A percentile compares a stretch with the other conserved stretches of the same genome.
phyloP scores from a whole-genome alignment of 148 eudicot species.

The Vaccinium corymbosum region DNA sequence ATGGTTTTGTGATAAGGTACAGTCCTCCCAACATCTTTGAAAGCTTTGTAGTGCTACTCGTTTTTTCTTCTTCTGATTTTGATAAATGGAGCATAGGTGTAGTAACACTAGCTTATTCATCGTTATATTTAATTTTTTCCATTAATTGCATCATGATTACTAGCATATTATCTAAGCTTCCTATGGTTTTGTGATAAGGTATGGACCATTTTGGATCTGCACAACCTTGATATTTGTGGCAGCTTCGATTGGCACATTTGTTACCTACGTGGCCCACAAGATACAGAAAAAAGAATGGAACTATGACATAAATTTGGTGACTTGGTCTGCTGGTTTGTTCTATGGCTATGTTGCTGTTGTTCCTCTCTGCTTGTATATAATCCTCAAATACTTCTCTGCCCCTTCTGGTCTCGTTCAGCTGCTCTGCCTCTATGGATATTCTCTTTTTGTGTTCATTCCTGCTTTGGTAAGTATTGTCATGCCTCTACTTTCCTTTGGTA shows the following conservation, averaged over 20 bases:
- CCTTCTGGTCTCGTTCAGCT: constrained; percentile 93
- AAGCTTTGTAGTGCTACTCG: not conserved
- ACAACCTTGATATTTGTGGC: constrained; percentile 92
- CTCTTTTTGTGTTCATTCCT: constrained; percentile 83
- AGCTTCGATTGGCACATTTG: constrained; percentile 91
- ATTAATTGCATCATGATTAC: not conserved
- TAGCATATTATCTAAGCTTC: not conserved
- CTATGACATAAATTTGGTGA: constrained; percentile 86
- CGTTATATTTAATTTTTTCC: not conserved
- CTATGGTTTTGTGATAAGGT: constrained; percentile 41
- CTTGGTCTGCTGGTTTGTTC: constrained; percentile 98
- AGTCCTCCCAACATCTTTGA: not conserved
- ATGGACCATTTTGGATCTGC: constrained; percentile 99
- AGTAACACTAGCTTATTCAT: not conserved
- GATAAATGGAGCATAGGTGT: not conserved
- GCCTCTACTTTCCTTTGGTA: not conserved
- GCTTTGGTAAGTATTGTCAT: constrained; percentile 61
- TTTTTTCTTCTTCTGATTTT: not conserved
- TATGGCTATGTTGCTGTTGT: constrained; percentile 87
- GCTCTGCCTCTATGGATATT: constrained; percentile 87
- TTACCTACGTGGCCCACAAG: constrained; percentile 82
- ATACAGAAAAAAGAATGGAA: constrained; percentile 75
- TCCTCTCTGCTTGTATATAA: constrained; percentile 67
- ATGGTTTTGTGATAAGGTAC: constrained; percentile 33
- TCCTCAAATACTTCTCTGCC: constrained; percentile 95